Conservation (phyloP, 169 alveolate species). For the Hepatocystis sp. region DNA sequence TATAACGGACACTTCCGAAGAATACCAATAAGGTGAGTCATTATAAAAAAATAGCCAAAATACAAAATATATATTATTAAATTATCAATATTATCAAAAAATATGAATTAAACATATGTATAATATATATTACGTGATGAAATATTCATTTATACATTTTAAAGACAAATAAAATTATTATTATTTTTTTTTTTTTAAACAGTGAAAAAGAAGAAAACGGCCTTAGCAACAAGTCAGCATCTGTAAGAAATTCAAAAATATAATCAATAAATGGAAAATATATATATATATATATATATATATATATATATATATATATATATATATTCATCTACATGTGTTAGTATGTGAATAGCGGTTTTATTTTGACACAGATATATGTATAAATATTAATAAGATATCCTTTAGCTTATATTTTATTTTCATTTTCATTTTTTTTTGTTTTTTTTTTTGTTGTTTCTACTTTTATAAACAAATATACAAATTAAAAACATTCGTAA, state of each 20-base stretch:
- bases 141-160: too few species aligned
- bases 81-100: too few species aligned
- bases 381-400: background rate
- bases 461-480: too few species aligned
- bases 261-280: background rate
- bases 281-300: background rate
- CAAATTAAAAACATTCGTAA: too few species aligned
- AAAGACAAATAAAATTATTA: too few species aligned
- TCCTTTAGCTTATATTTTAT: too few species aligned
- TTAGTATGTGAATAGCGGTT: background rate
- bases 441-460: too few species aligned
- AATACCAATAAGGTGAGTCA: slow-evolving; percentile 45
- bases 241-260: slow-evolving; percentile 9
- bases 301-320: slow-evolving; percentile 7
- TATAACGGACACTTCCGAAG: slow-evolving; percentile 73
- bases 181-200: background rate
- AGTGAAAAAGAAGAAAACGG: background rate
- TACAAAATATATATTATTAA: background rate
- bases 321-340: background rate
- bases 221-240: background rate
- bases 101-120: too few species aligned
- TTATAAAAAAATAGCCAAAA: background rate
- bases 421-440: too few species aligned
- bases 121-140: too few species aligned
- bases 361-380: background rate